Percentiles rank a stretch among this genome's conserved stretches.
These are phyloP conservation scores for Hansfordia pulvinata DNA, from an alignment of 2,329 filamentous ascomycete genomes.

Conservation along the genomic window DNA sequence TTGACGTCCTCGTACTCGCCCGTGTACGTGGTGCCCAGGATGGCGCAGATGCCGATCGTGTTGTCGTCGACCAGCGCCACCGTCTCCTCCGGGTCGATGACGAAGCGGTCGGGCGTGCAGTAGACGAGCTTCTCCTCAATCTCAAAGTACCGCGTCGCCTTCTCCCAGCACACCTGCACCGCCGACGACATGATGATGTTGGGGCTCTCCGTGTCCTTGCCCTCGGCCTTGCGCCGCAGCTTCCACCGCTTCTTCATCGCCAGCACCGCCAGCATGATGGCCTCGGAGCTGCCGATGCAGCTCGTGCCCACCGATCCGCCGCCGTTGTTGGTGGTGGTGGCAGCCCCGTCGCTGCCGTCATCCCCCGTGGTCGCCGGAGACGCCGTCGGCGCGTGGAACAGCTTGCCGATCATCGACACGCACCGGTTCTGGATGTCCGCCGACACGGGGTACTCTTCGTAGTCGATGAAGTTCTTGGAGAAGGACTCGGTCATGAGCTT, in stretches of 20 bases:
- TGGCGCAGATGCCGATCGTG: slow-evolving; percentile 82
- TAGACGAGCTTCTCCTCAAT: slow-evolving; percentile 76
- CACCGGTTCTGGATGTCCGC: slow-evolving; percentile 87
- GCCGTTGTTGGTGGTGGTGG: too few species aligned
- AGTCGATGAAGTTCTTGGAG: slow-evolving; percentile 91
- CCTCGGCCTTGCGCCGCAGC: slow-evolving; percentile 69
- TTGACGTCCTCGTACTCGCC: slow-evolving; percentile 94
- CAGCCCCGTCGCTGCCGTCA: too few species aligned
- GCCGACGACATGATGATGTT: slow-evolving; percentile 95
- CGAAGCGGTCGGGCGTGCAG: slow-evolving; percentile 46
- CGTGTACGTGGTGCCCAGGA: slow-evolving; percentile 87
- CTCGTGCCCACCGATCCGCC: slow-evolving; percentile 70
- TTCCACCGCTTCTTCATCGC: slow-evolving; percentile 96
- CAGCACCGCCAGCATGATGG: slow-evolving; percentile 68
- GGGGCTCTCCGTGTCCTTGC: slow-evolving; percentile 66
- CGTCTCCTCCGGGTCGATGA: slow-evolving; percentile 49
- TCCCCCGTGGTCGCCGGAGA: too few species aligned
- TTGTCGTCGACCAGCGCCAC: slow-evolving; percentile 51
- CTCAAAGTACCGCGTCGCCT: slow-evolving; percentile 80
- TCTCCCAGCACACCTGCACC: slow-evolving; percentile 96
- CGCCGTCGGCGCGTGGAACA: slow-evolving; percentile 72
- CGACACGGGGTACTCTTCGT: slow-evolving; percentile 71
- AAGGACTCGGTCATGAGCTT: slow-evolving; percentile 90
- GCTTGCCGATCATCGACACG: slow-evolving; percentile 76
- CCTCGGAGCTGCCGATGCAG: slow-evolving; percentile 80